Evolutionary conservation across 148 eudicot genomes (phyloP), one percentile per base, ranked within the genome.

Genomic region (Silene uniflora): DNA sequence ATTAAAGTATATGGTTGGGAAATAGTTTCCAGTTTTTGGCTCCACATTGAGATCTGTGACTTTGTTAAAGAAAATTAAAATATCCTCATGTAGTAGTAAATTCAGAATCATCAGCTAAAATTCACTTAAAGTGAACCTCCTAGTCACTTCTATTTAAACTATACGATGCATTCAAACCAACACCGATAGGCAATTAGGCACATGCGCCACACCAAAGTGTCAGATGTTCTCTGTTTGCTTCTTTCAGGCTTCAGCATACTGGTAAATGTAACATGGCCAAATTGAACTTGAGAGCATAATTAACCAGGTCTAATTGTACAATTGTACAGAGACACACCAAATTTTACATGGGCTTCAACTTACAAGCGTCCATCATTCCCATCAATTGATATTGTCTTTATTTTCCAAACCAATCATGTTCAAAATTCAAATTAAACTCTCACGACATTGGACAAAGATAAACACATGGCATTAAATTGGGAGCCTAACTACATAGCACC

Each of bases 1-100:
- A 55, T 92, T 95, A 88, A 91, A 89, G 86, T 66, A 91, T 55
- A 92, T 46, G 47, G 89, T 92, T 0, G 99, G 99, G 77, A 83
- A 92, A 84, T 95, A 95, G 85, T 92, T 84, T 80, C 99, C 97
- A 63, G 92, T 88, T 71, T 83, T 87, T 12, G 87, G 85, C 80
- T 95, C 99, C 75, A 89, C 77, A 83, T 86, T 89, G 84, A 95
- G 77, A 85, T 87, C 99, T 95, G 85, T 58, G 58, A 62, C 78
- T 44, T 54, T 73, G 92, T 91, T 81, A 89, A 89, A 89, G 87
- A 89, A 85, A 66, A 54, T 65, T 25, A 54, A 46, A 61, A 59
- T 12, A 64, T 44, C 21, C 8, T 52, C 44, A 54, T 65, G 71
- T 62, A 39, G 39, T 29, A 60, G 59, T 71, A 56, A 74, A 24